Conservation (phyloP, 106 monocot species). For the Dioscorea alata region DNA sequence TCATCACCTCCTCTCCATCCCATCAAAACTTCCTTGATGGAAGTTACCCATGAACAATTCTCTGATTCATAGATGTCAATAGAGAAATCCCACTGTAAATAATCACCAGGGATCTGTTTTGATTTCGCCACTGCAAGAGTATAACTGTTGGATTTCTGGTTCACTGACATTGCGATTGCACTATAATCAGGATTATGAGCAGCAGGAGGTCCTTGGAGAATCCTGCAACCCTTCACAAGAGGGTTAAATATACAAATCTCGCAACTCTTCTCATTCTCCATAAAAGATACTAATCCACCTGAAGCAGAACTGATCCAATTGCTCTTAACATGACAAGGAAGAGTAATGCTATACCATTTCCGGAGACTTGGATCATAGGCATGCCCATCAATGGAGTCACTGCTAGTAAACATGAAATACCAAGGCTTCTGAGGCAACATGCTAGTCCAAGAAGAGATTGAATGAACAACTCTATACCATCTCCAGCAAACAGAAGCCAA, state of each 20-base stretch:
- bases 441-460: slow-evolving; percentile 22
- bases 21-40: slow-evolving; percentile 30
- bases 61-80: slow-evolving; percentile 61
- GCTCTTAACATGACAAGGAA: slow-evolving; percentile 63
- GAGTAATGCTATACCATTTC: slow-evolving; percentile 63
- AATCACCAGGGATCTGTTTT: slow-evolving; percentile 51
- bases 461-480: slow-evolving; percentile 50
- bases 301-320: slow-evolving; percentile 63
- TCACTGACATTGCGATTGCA: slow-evolving; percentile 42
- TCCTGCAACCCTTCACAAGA: slow-evolving; percentile 42
- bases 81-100: slow-evolving; percentile 59
- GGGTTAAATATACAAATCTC: slow-evolving; percentile 72
- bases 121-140: slow-evolving; percentile 46
- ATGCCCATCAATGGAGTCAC: slow-evolving; percentile 28
- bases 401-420: slow-evolving; percentile 87
- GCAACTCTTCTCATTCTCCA: slow-evolving; percentile 60
- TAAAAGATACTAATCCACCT: slow-evolving; percentile 61
- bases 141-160: slow-evolving; percentile 31
- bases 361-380: slow-evolving; percentile 54
- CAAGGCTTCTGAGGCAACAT: slow-evolving; percentile 53
- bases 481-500: slow-evolving; percentile 59
- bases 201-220: slow-evolving; percentile 38
- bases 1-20: slow-evolving; percentile 83
- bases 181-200: slow-evolving; percentile 48
- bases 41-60: slow-evolving; percentile 31